Percentiles rank a stretch among this genome's conserved stretches.
These are phyloP conservation scores for Zymoseptoria crescenta DNA, from an alignment of 2,329 filamentous ascomycete species.

Conservation along the genomic window DNA sequence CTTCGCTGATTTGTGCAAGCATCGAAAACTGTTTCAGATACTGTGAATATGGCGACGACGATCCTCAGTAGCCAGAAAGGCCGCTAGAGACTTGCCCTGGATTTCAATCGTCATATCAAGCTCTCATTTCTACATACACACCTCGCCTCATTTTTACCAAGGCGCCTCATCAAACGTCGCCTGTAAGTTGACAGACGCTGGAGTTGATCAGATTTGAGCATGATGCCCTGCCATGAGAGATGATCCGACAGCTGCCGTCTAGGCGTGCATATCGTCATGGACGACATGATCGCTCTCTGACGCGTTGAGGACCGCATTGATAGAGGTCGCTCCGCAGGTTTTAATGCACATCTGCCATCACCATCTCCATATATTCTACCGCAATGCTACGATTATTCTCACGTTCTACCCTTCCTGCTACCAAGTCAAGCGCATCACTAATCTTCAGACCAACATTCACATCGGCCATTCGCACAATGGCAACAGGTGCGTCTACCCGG, in stretches of 20 bases:
- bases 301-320: background rate
- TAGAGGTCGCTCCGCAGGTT: background rate
- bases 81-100: no score
- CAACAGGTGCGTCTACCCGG: background rate
- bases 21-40: background rate
- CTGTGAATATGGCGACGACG: background rate
- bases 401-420: background rate
- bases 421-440: background rate
- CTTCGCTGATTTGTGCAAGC: background rate
- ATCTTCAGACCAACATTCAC: background rate
- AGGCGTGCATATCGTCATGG: background rate
- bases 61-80: background rate
- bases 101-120: no score
- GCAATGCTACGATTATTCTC: constrained; percentile 14
- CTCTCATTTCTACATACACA: background rate
- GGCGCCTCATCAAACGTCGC: background rate
- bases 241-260: background rate
- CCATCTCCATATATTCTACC: background rate
- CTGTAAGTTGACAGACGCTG: background rate
- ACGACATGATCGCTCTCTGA: background rate
- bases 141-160: background rate
- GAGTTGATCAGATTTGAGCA: background rate
- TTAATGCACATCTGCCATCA: background rate
- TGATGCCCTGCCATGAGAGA: background rate
- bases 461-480: background rate